phyloP scores from a whole-genome alignment of 2,329 filamentous ascomycete genomes.

The Colletotrichum sp. region DNA sequence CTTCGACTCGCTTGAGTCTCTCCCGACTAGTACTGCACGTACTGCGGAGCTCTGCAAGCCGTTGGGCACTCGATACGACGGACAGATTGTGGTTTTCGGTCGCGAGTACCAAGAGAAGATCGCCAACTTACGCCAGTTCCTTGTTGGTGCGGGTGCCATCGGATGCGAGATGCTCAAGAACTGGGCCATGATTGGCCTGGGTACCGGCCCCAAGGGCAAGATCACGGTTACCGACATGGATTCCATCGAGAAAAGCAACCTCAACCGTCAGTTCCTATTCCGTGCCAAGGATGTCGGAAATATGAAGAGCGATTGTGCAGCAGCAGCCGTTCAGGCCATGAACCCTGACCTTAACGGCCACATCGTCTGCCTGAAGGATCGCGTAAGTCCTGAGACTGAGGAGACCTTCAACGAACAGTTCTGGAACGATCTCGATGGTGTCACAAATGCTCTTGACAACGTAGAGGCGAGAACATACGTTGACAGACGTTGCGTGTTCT shows the following conservation, averaged over 20 bases:
- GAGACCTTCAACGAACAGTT: conserved; percentile 93
- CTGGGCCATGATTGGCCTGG: conserved; percentile 98
- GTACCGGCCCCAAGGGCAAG: conserved; percentile 84
- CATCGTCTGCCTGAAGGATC: conserved; percentile 84
- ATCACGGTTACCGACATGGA: conserved; percentile 98
- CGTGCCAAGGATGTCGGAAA: conserved; percentile 90
- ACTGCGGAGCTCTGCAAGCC: conserved; percentile 91
- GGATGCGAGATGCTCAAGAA: conserved; percentile 99
- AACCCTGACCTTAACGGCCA: conserved; percentile 91
- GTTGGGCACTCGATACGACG: conserved; percentile 86
- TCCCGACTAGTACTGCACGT: conserved; percentile 76
- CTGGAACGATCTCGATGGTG: conserved; percentile 85
- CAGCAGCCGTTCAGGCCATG: conserved; percentile 89
- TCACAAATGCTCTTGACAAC: conserved; percentile 97
- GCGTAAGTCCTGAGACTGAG: conserved; percentile 91
- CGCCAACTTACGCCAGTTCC: conserved; percentile 86
- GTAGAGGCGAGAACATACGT: conserved; percentile 97
- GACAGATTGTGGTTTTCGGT: conserved; percentile 96
- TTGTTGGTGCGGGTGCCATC: conserved; percentile 96
- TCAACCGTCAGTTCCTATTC: conserved; percentile 98
- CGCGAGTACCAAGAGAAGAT: conserved; percentile 94
- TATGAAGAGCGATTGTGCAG: conserved; percentile 95
- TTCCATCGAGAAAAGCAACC: conserved; percentile 97
- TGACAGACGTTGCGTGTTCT: conserved; percentile 95
- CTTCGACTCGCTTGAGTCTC: conserved; percentile 96